Base-by-base conservation (phyloP, 495 filamentous ascomycete genomes). In the Trichoderma gamsii region DNA sequence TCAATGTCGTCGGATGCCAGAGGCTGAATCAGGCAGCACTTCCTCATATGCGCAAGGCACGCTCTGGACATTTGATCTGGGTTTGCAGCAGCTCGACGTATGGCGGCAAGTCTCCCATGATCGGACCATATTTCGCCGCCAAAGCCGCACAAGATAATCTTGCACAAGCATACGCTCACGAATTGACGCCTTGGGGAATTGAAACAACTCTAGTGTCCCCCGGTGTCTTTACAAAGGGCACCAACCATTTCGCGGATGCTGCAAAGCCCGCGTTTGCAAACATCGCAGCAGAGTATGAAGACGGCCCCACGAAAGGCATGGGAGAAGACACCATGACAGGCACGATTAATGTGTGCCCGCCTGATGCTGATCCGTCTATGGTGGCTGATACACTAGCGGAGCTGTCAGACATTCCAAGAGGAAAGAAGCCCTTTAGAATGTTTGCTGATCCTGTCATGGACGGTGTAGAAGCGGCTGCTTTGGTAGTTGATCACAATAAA, bases 1-100 rank as follows among this genome's bases (percentile, higher is more conserved):
- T 74, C 38, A 74, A 74, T 41, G 72, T 74, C 3, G 63, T 75
- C 5, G 69, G 73, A 32, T 69, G 65, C 29, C 73, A 75, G 16
- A 70, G 72, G 4, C 67, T 74, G 41, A 75, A 74, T 66, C 69
- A 68, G 43, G 68, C 73, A 8, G 73, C 46, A 0, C 67, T 75
- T 13, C 73, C 73, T 4, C 64, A 70, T 43, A 71, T 71, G 69
- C 69, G 69, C 21, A 46, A 23, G 15, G 61, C 44, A 11, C 69
- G 69, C 0, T 49, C 66, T 7, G 69, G 69, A n/a, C 69, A 71
- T 25, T 51, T 71, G 23, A 59, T 71, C 25, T 71, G 69, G 69
- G 66, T 71, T 4, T 67, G 52, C 15, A 71, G 69, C 66, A 65
- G 61, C 23, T 71, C 69, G 5, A 71, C 69, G 25, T 71, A 66